Base-by-base conservation (phyloP, 306 rosid genomes). In the Geum urbanum region DNA sequence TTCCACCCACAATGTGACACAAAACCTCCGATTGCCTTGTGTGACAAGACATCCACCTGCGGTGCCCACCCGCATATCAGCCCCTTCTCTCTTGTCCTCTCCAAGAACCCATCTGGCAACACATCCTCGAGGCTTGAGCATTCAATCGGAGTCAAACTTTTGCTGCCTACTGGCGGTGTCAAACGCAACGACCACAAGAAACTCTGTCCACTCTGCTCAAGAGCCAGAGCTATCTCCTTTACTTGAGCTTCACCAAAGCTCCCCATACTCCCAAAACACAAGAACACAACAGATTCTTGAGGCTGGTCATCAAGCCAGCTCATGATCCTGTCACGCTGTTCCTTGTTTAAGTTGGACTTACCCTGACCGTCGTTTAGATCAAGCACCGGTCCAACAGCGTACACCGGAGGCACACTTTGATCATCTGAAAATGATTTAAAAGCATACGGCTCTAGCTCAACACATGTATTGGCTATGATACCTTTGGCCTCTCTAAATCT, bases 1-100 rank as follows among this genome's bases (percentile, higher is more conserved):
- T 86, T 89, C 96, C 96, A 89, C 10, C 89, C 91, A 61, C 89
- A 89, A 48, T 84, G 96, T 3, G 86, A 84, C 7, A 86, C 77
- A 61, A 86, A 89, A 5, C 91, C 88, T 51, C 78, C 80, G 16
- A 74, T 71, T 35, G 86, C 85, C n/a, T 63, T 70, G 74, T 89
- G 96, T 0, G 79, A 60, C 57, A 84, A 46, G 59, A 84, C 72
- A 68, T 84, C 89, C 73, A 81, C 77, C 47, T 86, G 91, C 0
- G 88, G 91, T 4, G 83, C 86, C 96, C 91, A 86, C 41, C 71
- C 88, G 60, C 88, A 86, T 14, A 84, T 5, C 77, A 78, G 60
- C 57, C 96, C 96, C 61, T 24, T 84, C 44, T 75, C 88, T 32
- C 63, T 63, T 13, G 71, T 83, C 73, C 88, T 75, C 45, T 86